Conservation (phyloP, 2,329 filamentous ascomycete species). For the Pseudogymnoascus sp. region DNA sequence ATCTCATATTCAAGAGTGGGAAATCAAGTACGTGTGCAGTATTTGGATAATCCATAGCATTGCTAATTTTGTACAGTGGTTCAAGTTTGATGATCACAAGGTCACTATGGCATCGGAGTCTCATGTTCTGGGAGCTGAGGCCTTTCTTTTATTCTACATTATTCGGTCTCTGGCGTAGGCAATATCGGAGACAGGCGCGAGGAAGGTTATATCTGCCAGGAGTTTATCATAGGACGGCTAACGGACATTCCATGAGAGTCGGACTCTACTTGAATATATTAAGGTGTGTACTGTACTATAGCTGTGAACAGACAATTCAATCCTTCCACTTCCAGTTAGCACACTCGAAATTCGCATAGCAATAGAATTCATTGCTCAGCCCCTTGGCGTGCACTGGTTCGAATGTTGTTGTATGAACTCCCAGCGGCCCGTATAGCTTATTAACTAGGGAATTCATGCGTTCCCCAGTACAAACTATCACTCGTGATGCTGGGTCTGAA, state of each 20-base stretch:
- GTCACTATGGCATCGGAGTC: slow-evolving; percentile 76
- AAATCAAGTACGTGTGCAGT: slow-evolving; percentile 47
- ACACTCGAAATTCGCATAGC: slow-evolving; percentile 71
- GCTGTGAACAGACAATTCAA: not conserved
- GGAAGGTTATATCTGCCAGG: not conserved
- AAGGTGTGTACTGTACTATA: not conserved
- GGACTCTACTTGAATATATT: not conserved
- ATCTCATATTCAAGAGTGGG: slow-evolving; percentile 80
- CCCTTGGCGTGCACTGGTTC: slow-evolving; percentile 62
- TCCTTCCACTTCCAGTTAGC: slow-evolving; percentile 37
- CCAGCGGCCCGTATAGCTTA: slow-evolving; percentile 59
- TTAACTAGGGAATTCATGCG: slow-evolving; percentile 58
- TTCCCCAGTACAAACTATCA: slow-evolving; percentile 71
- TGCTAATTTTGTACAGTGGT: slow-evolving; percentile 55
- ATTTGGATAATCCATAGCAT: not conserved
- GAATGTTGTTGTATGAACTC: slow-evolving; percentile 57
- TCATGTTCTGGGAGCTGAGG: slow-evolving; percentile 77
- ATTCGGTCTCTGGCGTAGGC: slow-evolving; percentile 49
- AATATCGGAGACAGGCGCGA: not conserved
- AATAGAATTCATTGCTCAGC: slow-evolving; percentile 72
- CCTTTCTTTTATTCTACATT: slow-evolving; percentile 86
- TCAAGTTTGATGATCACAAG: slow-evolving; percentile 90
- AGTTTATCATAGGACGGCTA: not conserved
- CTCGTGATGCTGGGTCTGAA: slow-evolving; percentile 12
- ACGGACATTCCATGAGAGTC: not conserved